A percentile compares a stretch with the other conserved stretches of the same genome.
Conservation (phyloP, 495 filamentous ascomycete species). For the Neurospora sp. region DNA sequence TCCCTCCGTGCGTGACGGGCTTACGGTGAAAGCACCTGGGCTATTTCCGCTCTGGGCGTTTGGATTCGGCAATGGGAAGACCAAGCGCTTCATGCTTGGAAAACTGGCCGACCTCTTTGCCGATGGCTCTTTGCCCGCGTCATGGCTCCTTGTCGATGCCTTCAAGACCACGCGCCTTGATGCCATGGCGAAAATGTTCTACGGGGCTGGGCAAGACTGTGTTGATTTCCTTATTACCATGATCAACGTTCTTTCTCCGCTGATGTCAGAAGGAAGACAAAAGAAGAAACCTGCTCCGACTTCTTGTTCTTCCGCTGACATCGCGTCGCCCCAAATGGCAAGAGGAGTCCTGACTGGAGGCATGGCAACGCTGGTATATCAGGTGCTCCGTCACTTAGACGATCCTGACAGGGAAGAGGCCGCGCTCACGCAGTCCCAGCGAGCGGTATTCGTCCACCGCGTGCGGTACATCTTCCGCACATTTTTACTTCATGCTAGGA, state of each 20-base stretch:
- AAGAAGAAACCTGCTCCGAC: not conserved
- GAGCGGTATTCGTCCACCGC: slow-evolving; percentile 5
- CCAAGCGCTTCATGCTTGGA: slow-evolving; percentile 21
- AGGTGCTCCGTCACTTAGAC: slow-evolving; percentile 7
- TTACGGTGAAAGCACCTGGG: slow-evolving; percentile 7
- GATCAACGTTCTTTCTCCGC: slow-evolving; percentile 25
- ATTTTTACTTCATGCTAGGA: slow-evolving; percentile 1
- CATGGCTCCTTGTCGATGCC: slow-evolving; percentile 34
- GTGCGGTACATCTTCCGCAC: slow-evolving; percentile 11
- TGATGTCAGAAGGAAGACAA: slow-evolving; percentile 2
- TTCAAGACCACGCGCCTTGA: slow-evolving; percentile 26
- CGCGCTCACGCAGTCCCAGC: not conserved
- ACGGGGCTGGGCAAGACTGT: slow-evolving; percentile 19
- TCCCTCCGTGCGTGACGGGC: slow-evolving; percentile 19
- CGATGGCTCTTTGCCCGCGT: slow-evolving; percentile 23
- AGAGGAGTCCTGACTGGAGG: slow-evolving; percentile 6
- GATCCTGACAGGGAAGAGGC: not conserved
- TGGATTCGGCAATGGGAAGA: slow-evolving; percentile 15
- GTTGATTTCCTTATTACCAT: slow-evolving; percentile 24
- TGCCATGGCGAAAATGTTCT: slow-evolving; percentile 9
- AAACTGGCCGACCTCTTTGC: slow-evolving; percentile 27
- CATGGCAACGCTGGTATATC: slow-evolving; percentile 12
- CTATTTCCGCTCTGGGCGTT: slow-evolving; percentile 22
- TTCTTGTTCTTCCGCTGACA: not conserved
- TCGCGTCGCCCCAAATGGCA: slow-evolving; percentile 4